These are phyloP conservation scores for Fusarium nanum DNA, from an alignment of 2,329 filamentous ascomycete species.

Conservation along the genomic window DNA sequence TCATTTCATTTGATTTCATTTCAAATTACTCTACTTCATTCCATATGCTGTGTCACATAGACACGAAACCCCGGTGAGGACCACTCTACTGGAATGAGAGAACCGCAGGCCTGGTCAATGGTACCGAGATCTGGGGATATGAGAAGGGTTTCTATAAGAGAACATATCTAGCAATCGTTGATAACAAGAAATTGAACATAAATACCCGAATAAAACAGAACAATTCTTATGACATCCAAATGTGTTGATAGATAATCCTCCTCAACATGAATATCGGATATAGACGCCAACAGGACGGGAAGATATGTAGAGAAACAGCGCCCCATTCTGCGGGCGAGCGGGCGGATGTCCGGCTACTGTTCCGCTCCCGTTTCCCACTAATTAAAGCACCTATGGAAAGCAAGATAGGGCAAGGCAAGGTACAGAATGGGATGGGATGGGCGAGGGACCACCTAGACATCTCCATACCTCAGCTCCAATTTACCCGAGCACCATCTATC, in stretches of 20 bases:
- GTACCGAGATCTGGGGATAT: conserved; percentile 22
- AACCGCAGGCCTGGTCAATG: conserved; percentile 31
- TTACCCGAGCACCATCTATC: conserved; percentile 1
- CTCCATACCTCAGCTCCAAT: conserved; percentile 8
- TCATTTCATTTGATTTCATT: not conserved
- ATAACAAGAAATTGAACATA: conserved; percentile 18
- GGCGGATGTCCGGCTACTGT: conserved; percentile 18
- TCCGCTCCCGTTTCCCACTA: conserved; percentile 17
- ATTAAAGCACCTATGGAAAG: conserved; percentile 22
- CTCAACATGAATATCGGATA: not conserved
- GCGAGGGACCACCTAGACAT: conserved; percentile 3
- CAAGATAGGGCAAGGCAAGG: not conserved
- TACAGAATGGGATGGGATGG: not conserved
- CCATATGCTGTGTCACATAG: conserved; percentile 33
- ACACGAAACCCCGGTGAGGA: conserved; percentile 35
- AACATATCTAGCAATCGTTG: conserved; percentile 24
- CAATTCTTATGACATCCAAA: not conserved
- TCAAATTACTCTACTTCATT: conserved; percentile 12
- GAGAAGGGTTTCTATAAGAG: conserved; percentile 4
- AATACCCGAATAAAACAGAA: not conserved
- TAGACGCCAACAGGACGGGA: not conserved
- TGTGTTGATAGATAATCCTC: not conserved
- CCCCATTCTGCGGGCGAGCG: conserved; percentile 17
- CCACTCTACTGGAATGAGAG: conserved; percentile 33
- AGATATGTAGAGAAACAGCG: not conserved